These are phyloP conservation scores for Ascochyta pisi DNA, from an alignment of 2,329 filamentous ascomycete genomes.

Conservation along the genomic window DNA sequence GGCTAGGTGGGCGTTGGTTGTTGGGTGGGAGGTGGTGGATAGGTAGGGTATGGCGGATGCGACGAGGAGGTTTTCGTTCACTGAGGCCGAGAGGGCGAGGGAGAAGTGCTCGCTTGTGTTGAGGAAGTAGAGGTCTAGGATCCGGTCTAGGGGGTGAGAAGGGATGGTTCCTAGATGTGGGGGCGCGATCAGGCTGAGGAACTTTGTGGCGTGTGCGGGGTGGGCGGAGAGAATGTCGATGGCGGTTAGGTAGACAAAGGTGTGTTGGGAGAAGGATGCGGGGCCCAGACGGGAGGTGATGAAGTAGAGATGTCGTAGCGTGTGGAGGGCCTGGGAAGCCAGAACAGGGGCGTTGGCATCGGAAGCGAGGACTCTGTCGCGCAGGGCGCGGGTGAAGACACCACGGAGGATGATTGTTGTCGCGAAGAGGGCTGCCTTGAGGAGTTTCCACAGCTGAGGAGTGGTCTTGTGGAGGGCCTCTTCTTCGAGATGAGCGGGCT, in stretches of 20 bases:
- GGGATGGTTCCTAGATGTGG: constrained; percentile 63
- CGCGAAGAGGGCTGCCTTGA: constrained; percentile 78
- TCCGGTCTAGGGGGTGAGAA: constrained; percentile 70
- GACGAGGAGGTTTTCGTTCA: constrained; percentile 76
- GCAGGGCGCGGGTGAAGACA: constrained; percentile 70
- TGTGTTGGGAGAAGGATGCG: constrained; percentile 80
- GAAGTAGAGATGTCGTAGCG: constrained; percentile 80
- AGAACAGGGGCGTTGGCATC: constrained; percentile 68
- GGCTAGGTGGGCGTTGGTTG: constrained; percentile 62
- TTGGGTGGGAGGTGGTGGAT: constrained; percentile 52
- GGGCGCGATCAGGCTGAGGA: constrained; percentile 70
- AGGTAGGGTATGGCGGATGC: constrained; percentile 79
- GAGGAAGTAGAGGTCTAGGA: constrained; percentile 85
- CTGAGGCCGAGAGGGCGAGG: constrained; percentile 68
- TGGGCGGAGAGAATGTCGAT: constrained; percentile 82
- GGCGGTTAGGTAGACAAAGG: constrained; percentile 81
- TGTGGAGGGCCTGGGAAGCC: constrained; percentile 74
- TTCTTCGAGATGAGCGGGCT: constrained; percentile 66
- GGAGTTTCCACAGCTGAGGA: constrained; percentile 74
- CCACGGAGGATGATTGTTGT: constrained; percentile 77
- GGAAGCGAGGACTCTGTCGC: constrained; percentile 62
- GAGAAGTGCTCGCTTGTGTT: constrained; percentile 86
- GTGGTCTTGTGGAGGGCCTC: constrained; percentile 72
- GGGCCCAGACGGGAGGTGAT: constrained; percentile 77
- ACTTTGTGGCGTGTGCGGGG: constrained; percentile 68